A percentile compares a stretch with the other conserved stretches of the same genome.
phyloP scores from a whole-genome alignment of 2,329 filamentous ascomycete genomes.

The Periconia sp. region DNA sequence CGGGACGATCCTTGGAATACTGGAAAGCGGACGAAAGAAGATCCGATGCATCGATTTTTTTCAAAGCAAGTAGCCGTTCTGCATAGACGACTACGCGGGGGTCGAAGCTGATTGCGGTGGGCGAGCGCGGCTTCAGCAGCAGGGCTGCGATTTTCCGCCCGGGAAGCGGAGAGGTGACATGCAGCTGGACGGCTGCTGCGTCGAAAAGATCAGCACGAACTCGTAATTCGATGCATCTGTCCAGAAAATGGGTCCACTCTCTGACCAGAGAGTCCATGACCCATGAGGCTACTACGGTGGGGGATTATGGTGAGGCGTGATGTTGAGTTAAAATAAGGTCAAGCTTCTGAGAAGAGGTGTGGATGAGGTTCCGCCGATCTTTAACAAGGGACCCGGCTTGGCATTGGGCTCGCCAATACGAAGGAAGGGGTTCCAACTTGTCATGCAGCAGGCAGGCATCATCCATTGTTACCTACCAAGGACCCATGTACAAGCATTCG shows the following conservation, averaged over 20 bases:
- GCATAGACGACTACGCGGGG: conserved; percentile 38
- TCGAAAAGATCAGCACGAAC: conserved; percentile 37
- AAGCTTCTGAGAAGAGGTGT: conserved; percentile 8
- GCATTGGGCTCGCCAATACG: background rate
- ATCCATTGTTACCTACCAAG: background rate
- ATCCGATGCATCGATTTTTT: conserved; percentile 39
- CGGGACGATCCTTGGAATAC: conserved; percentile 37
- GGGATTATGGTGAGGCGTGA: conserved; percentile 20
- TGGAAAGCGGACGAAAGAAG: conserved; percentile 35
- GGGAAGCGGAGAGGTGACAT: conserved; percentile 36
- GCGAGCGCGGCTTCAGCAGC: conserved; percentile 33
- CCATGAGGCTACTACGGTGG: conserved; percentile 23
- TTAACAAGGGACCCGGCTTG: conserved; percentile 4
- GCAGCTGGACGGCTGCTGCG: conserved; percentile 32
- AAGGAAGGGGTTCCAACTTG: no score
- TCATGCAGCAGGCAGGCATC: background rate
- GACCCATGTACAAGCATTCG: no score
- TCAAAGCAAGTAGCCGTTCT: conserved; percentile 36
- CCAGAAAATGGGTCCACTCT: conserved; percentile 38
- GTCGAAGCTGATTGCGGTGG: conserved; percentile 32
- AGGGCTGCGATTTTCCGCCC: conserved; percentile 39
- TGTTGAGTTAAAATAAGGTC: conserved; percentile 15
- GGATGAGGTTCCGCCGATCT: conserved; percentile 13
- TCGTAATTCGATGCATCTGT: conserved; percentile 37
- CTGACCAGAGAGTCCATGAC: conserved; percentile 38